A percentile compares a stretch with the other conserved stretches of the same genome.
phyloP scores from a whole-genome alignment of 768 basidiomycete genomes.

The Symmetrospora coprosmae region DNA sequence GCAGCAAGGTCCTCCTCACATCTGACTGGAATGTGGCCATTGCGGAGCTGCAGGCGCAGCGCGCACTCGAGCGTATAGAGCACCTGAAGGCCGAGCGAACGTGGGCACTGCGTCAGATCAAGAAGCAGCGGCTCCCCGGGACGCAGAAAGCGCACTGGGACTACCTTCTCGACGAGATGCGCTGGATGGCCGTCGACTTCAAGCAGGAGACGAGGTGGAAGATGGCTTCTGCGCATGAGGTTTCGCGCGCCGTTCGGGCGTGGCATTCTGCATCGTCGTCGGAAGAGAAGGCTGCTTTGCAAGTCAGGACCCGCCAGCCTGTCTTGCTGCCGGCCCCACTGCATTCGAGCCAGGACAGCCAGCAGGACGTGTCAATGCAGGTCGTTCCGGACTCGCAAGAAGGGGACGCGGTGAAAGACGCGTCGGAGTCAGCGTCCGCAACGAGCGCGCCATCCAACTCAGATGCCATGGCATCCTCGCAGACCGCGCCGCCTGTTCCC shows the following conservation, averaged over 20 bases:
- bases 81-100: slow-evolving; percentile 58
- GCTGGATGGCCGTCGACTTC: slow-evolving; percentile 94
- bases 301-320: slow-evolving; percentile 32
- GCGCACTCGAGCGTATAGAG: slow-evolving; percentile 69
- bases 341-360: too few relatives aligned
- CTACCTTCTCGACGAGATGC: slow-evolving; percentile 92
- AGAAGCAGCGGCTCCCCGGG: slow-evolving; percentile 71
- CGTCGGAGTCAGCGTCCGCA: too few relatives aligned
- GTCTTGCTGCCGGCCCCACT: slow-evolving; percentile 50
- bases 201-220: slow-evolving; percentile 92
- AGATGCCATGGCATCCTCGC: too few relatives aligned
- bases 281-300: slow-evolving; percentile 47
- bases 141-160: slow-evolving; percentile 84
- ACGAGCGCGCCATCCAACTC: too few relatives aligned
- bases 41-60: slow-evolving; percentile 26
- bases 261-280: slow-evolving; percentile 67
- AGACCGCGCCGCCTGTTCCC: too few relatives aligned
- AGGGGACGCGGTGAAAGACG: too few relatives aligned
- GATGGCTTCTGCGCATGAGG: slow-evolving; percentile 60
- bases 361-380: slow-evolving; percentile 37
- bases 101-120: slow-evolving; percentile 91
- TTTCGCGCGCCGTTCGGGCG: slow-evolving; percentile 67
- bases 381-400: not conserved
- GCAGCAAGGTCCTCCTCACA: not conserved
- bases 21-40: slow-evolving; percentile 22